These are phyloP conservation scores for Smallanthus sonchifolius DNA, from an alignment of 129 eudicot genomes.

Conservation along the genomic window DNA sequence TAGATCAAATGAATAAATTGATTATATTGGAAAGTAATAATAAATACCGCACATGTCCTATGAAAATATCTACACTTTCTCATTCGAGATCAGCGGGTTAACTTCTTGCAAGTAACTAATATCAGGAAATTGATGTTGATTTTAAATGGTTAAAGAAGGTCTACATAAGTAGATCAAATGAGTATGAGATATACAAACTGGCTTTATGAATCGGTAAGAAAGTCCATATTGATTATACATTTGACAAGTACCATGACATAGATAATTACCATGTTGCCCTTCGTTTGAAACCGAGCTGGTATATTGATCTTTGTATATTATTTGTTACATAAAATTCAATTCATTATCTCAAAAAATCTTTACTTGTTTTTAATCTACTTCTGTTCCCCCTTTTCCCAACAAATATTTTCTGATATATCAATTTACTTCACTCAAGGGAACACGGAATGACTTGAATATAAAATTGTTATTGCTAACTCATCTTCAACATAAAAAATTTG, in stretches of 20 bases:
- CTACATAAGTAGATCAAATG: too few relatives aligned
- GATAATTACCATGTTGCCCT: too few relatives aligned
- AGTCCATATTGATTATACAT: too few relatives aligned
- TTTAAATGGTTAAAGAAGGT: too few relatives aligned
- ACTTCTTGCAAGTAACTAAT: too few relatives aligned
- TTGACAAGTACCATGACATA: too few relatives aligned
- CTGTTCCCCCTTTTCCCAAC: background rate
- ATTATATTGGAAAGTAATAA: background rate
- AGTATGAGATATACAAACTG: too few relatives aligned
- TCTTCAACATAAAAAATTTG: background rate
- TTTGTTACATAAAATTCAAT: background rate
- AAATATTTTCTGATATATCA: background rate
- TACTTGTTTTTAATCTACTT: background rate
- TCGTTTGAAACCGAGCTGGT: too few relatives aligned
- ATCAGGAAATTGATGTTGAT: too few relatives aligned
- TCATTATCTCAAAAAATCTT: background rate
- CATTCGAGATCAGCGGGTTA: too few relatives aligned
- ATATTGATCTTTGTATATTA: background rate
- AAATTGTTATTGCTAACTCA: background rate
- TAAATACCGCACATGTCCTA: background rate
- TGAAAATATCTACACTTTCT: background rate
- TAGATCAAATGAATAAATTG: background rate
- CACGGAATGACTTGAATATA: background rate
- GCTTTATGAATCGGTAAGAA: too few relatives aligned
- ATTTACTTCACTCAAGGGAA: background rate